phyloP scores from a whole-genome alignment of 208 protist genomes.

The Leishmania lainsoni region DNA sequence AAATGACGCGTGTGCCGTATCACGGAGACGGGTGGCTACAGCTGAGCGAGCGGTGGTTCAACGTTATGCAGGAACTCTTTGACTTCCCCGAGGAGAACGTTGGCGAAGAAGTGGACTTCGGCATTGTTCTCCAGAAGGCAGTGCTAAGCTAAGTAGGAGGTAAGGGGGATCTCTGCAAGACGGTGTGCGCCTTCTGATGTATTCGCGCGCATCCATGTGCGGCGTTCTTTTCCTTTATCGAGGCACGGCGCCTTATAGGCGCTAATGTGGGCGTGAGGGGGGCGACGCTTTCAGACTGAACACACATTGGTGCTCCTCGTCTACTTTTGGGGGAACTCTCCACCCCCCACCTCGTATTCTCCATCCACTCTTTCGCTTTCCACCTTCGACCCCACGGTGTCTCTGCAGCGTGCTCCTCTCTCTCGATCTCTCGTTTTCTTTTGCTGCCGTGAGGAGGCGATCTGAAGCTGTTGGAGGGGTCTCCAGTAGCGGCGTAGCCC shows the following conservation, averaged over 20 bases:
- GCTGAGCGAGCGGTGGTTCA: slow-evolving; percentile 71
- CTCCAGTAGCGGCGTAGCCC: too few species aligned
- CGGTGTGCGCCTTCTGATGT: background rate
- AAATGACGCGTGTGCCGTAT: slow-evolving; percentile 71
- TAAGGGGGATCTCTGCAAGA: too few species aligned
- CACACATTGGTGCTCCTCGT: background rate
- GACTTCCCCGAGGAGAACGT: slow-evolving; percentile 71
- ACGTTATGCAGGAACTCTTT: slow-evolving; percentile 62
- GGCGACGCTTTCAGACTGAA: background rate
- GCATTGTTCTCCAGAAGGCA: slow-evolving; percentile 49
- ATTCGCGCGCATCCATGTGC: background rate
- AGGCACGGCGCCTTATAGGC: background rate
- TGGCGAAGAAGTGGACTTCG: slow-evolving; percentile 27
- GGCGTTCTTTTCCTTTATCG: background rate
- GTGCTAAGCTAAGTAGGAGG: slow-evolving; percentile 13
- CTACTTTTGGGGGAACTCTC: too few species aligned
- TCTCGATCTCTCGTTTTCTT: too few species aligned
- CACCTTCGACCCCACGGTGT: background rate
- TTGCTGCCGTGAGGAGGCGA: too few species aligned
- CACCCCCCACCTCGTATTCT: background rate
- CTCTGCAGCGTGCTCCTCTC: too few species aligned
- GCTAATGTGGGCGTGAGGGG: background rate
- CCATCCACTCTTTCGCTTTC: background rate
- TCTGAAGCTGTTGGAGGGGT: too few species aligned
- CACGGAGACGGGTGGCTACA: slow-evolving; percentile 71